These are phyloP conservation scores for Kwoniella newhampshirensis DNA, from an alignment of 768 basidiomycete species.

Conservation along the genomic window DNA sequence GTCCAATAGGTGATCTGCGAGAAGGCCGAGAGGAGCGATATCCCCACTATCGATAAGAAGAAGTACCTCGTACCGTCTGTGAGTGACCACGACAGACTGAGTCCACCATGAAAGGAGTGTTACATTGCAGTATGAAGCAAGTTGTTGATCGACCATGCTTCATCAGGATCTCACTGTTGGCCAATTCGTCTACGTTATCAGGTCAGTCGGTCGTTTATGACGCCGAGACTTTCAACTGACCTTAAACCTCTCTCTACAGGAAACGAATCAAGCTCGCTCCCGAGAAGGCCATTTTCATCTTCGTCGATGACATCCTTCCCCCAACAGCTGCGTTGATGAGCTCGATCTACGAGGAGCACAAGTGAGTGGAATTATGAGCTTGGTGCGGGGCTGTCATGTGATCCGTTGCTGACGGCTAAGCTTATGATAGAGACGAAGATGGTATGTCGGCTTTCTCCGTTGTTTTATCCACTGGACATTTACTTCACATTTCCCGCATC, in stretches of 20 bases:
- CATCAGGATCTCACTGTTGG: slow-evolving; percentile 88
- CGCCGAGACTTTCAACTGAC: neutral
- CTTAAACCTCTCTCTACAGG: slow-evolving; percentile 52
- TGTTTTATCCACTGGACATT: neutral
- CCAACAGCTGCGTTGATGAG: slow-evolving; percentile 98
- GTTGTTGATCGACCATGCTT: neutral
- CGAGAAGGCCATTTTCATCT: slow-evolving; percentile 99
- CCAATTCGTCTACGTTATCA: slow-evolving; percentile 98
- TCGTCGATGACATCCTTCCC: slow-evolving; percentile 96
- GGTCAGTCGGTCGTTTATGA: slow-evolving; percentile 15
- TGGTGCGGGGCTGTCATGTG: slow-evolving; percentile 1
- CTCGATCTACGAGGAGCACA: slow-evolving; percentile 99
- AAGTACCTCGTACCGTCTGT: slow-evolving; percentile 99
- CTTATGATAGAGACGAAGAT: slow-evolving; percentile 84
- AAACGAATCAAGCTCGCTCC: slow-evolving; percentile 99
- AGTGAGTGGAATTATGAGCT: slow-evolving; percentile 62
- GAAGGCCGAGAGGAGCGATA: slow-evolving; percentile 97
- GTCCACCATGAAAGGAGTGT: too few relatives aligned
- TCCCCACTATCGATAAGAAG: slow-evolving; percentile 99
- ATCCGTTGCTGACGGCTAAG: neutral
- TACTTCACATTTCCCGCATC: too few relatives aligned
- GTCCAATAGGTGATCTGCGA: slow-evolving; percentile 91
- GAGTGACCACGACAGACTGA: slow-evolving; percentile 45
- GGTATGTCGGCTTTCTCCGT: slow-evolving; percentile 45
- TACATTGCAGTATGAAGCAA: too few relatives aligned